Evolutionary conservation across 2,329 filamentous ascomycete species (phyloP).

Genomic region (Trichoderma koningiopsis): DNA sequence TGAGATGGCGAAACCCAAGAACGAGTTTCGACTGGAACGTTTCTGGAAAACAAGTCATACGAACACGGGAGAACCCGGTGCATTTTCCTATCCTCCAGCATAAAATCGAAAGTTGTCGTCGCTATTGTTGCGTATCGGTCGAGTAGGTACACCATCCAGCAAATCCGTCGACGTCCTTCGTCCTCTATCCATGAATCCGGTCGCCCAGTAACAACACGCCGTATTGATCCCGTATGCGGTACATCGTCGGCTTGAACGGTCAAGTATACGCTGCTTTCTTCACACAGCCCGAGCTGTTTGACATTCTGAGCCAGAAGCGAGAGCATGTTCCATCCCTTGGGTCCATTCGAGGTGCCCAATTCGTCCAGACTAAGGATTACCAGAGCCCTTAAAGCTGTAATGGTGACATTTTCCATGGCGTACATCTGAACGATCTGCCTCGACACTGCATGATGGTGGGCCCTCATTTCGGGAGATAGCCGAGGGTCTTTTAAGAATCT

Average conservation of each 20-base stretch:
- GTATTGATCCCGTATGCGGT: conserved; percentile 40
- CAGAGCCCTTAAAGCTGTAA: conserved; percentile 44
- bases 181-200: conserved; percentile 50
- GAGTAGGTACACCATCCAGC: conserved; percentile 50
- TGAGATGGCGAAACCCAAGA: conserved; percentile 34
- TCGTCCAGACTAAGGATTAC: conserved; percentile 48
- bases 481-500: conserved; percentile 46
- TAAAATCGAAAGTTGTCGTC: conserved; percentile 46
- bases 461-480: conserved; percentile 41
- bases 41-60: conserved; percentile 48
- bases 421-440: conserved; percentile 46
- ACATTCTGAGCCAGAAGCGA: conserved; percentile 44
- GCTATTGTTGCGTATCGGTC: conserved; percentile 49
- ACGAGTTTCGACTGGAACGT: conserved; percentile 47
- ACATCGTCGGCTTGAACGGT: conserved; percentile 38
- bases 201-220: conserved; percentile 39
- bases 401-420: conserved; percentile 45
- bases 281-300: conserved; percentile 43
- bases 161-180: conserved; percentile 45
- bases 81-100: conserved; percentile 44
- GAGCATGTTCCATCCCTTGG: conserved; percentile 46
- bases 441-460: conserved; percentile 44
- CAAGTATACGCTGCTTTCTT: conserved; percentile 45
- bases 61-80: conserved; percentile 47
- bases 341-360: conserved; percentile 47